These are phyloP conservation scores for Schwanniomyces etchellsii DNA, from an alignment of 1,139 yeast species.

Conservation along the genomic window DNA sequence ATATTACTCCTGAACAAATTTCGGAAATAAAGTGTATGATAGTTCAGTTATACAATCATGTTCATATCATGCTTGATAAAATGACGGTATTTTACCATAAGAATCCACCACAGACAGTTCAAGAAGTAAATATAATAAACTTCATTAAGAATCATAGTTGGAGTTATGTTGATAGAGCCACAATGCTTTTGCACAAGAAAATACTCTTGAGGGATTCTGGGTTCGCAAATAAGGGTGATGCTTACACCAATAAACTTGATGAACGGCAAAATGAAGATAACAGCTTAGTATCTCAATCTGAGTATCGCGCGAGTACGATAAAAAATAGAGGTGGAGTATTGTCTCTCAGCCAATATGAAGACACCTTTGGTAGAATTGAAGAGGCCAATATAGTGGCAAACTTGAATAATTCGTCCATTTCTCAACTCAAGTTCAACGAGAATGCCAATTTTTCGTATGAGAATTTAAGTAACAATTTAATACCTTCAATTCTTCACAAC, in stretches of 20 bases:
- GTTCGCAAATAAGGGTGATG: conserved; percentile 4
- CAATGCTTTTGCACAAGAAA: conserved; percentile 51
- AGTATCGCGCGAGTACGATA: conserved; percentile 5
- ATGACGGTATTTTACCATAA: conserved; percentile 20
- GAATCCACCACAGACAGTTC: conserved; percentile 26
- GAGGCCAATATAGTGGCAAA: conserved; percentile 36
- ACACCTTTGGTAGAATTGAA: conserved; percentile 35
- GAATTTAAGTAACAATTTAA: conserved; percentile 45
- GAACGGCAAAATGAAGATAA: conserved; percentile 5
- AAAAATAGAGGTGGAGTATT: conserved; percentile 19
- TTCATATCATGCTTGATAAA: conserved; percentile 38
- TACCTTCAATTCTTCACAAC: conserved; percentile 55
- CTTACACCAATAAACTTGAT: conserved; percentile 6
- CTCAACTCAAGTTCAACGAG: conserved; percentile 31
- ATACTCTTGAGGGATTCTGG: conserved; percentile 31
- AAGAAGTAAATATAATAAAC: conserved; percentile 41
- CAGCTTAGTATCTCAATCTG: neutral
- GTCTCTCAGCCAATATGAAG: conserved; percentile 34
- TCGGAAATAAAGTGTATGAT: conserved; percentile 43
- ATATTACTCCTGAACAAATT: conserved; percentile 35
- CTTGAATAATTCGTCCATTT: conserved; percentile 27
- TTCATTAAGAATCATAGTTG: conserved; percentile 46
- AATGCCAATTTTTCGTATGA: conserved; percentile 38
- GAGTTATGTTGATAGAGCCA: conserved; percentile 53
- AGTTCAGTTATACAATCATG: conserved; percentile 41